Percentiles rank a stretch among this genome's conserved stretches.
Conservation (phyloP, 2,329 filamentous ascomycete genomes). For the Aspergillus novoparasiticus region DNA sequence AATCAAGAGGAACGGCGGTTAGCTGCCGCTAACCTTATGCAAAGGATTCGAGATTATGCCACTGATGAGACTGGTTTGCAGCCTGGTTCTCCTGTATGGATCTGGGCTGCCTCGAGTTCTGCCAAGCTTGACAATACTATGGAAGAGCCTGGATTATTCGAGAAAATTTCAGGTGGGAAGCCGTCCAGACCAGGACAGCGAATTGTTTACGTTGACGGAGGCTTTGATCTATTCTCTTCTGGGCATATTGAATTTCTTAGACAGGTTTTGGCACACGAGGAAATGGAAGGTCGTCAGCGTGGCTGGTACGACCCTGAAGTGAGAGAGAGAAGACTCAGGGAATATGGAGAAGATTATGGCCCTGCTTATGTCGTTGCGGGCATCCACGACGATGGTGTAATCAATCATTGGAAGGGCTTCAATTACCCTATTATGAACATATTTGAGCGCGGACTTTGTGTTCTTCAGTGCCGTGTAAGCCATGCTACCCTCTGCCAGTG, state of each 20-base stretch:
- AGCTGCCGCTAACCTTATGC: conserved; percentile 68
- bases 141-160: conserved; percentile 68
- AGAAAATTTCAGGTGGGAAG: conserved; percentile 70
- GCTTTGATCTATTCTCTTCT: conserved; percentile 94
- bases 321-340: conserved; percentile 62
- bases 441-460: conserved; percentile 91
- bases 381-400: conserved; percentile 90
- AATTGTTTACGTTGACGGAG: conserved; percentile 92
- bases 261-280: conserved; percentile 72
- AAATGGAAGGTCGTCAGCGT: conserved; percentile 64
- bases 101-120: conserved; percentile 61
- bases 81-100: conserved; percentile 82
- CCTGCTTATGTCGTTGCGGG: conserved; percentile 89
- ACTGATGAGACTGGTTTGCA: conserved; percentile 79
- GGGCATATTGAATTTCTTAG: conserved; percentile 95
- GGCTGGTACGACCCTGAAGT: conserved; percentile 76
- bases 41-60: conserved; percentile 81
- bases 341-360: conserved; percentile 70
- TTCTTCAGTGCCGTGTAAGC: conserved; percentile 86
- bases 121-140: conserved; percentile 41
- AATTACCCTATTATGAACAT: conserved; percentile 99
- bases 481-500: background rate
- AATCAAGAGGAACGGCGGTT: conserved; percentile 66
- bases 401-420: conserved; percentile 94
- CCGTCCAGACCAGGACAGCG: conserved; percentile 75